Percentiles rank a stretch among this genome's conserved stretches.
These are phyloP conservation scores for Hippophae gyantsensis DNA, from an alignment of 306 rosid genomes.

Conservation along the genomic window DNA sequence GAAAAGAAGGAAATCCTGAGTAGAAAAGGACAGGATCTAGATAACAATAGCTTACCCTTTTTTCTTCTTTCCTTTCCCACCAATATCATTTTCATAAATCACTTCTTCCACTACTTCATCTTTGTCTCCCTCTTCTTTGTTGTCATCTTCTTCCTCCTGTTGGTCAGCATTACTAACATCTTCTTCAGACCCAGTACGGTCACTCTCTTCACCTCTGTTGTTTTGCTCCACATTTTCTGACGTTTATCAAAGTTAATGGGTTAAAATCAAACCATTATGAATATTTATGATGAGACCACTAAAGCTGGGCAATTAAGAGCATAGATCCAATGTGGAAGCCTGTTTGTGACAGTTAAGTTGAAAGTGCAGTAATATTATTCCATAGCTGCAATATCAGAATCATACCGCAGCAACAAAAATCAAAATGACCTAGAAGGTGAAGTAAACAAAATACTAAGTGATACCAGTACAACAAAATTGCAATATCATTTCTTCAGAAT, in stretches of 20 bases:
- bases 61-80: constrained; percentile 13
- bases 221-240: constrained; percentile 23
- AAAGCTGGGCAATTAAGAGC: constrained; percentile 6
- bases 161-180: constrained; percentile 13
- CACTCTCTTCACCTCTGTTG: constrained; percentile 20
- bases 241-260: constrained; percentile 12
- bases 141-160: constrained; percentile 16
- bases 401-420: neutral
- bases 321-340: neutral
- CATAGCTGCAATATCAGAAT: constrained; percentile 10
- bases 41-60: constrained; percentile 16
- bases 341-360: constrained; percentile 15
- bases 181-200: constrained; percentile 21
- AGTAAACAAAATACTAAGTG: neutral
- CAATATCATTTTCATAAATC: neutral
- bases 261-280: constrained; percentile 6
- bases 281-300: constrained; percentile 10
- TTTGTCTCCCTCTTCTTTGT: neutral
- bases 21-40: neutral
- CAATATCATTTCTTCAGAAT: neutral
- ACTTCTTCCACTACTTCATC: neutral
- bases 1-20: neutral
- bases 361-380: constrained; percentile 1
- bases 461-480: neutral
- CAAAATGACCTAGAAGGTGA: neutral